These are phyloP conservation scores for Psilocybe azurescens DNA, from an alignment of 768 basidiomycete species.

Conservation along the genomic window DNA sequence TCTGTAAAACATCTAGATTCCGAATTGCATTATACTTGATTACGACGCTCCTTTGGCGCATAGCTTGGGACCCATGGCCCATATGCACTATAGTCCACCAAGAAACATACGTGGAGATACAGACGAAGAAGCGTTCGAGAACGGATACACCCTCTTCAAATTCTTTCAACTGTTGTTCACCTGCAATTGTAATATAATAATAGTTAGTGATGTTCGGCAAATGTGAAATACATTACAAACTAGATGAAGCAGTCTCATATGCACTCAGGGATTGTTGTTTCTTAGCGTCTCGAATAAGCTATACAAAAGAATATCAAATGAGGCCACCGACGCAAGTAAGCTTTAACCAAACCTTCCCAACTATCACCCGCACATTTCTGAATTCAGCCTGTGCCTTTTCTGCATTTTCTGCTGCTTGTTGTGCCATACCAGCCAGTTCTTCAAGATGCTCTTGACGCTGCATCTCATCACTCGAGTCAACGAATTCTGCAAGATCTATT, in stretches of 20 bases:
- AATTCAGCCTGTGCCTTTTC: background rate
- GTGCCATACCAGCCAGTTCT: background rate
- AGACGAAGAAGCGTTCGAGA: background rate
- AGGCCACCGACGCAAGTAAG: background rate
- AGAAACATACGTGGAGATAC: background rate
- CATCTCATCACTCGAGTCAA: background rate
- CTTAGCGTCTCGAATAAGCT: background rate
- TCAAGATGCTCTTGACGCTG: background rate
- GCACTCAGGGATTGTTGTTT: background rate
- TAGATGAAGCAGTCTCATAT: background rate
- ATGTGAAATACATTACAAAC: background rate
- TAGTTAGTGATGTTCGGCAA: background rate
- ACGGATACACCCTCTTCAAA: background rate
- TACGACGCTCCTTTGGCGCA: background rate
- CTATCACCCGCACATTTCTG: background rate
- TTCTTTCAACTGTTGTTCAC: background rate
- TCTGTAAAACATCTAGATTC: background rate
- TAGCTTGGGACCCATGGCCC: constrained; percentile 4
- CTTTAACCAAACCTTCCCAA: background rate
- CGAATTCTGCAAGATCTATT: background rate
- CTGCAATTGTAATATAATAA: background rate
- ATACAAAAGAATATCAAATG: background rate
- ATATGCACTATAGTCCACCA: constrained; percentile 1
- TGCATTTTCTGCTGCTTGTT: background rate
- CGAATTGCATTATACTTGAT: constrained; percentile 14